Base-by-base conservation (phyloP, 805 yeast genomes). In the Barnettozyma vustinii region DNA sequence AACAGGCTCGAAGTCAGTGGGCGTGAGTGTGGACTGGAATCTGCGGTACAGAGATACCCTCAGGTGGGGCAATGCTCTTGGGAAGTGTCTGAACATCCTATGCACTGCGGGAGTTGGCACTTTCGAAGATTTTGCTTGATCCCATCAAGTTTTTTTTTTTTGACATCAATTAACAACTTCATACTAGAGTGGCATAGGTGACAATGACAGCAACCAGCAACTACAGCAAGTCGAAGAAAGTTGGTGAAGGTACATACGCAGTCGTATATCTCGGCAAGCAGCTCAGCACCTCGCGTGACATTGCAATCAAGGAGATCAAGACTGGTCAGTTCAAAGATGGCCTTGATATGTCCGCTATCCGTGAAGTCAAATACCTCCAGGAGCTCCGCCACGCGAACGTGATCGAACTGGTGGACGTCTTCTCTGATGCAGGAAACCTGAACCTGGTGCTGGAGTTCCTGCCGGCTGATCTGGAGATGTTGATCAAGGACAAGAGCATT, bases 171-270 rank as follows among this genome's bases (percentile, higher is more conserved):
- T n/a, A n/a, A n/a, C 33, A 30, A 30, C 33, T 9, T 13, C 33
- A 30, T 27, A 27, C 32, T 27, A 12, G 13, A 27, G 32, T 9
- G 32, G 12, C 12, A 2, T 4, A 13, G 33, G 16, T 9, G 19
- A 16, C 9, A 23, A 30, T 36, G 35, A 27, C 42, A 39, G 41
- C 35, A 18, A 37, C 30, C 9, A 35, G 18, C 9, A 40, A 44
- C 36, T 48, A 48, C 32, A 40, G 36, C 18, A 48, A 48, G 23
- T 32, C 90, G 49, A 81, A 79, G 56, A 91, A 90, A 63, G 97
- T 94, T 26, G 99, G 99, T 62, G 99, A 94, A 69, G 99, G 99
- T 68, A 94, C 99, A 0, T 94, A 92, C 71, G 99, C 99, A 42
- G 96, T 91, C 48, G 99, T 94, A 6, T 89, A 83, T 60, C 73